These are phyloP conservation scores for Hevea brasiliensis DNA, from an alignment of 345 rosid genomes.

Conservation along the genomic window DNA sequence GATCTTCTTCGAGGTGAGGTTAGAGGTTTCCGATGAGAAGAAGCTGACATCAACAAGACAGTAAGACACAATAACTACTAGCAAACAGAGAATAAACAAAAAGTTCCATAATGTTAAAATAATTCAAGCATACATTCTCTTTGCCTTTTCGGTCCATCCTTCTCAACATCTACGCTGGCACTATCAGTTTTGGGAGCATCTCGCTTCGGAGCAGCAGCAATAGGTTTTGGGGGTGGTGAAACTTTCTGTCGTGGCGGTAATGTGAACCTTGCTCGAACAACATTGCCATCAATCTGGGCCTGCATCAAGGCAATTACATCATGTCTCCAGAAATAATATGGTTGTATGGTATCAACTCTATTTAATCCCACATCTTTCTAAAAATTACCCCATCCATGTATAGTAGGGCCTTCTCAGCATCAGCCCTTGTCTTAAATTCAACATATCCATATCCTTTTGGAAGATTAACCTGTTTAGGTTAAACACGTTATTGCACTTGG, in stretches of 20 bases:
- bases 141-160: slow-evolving; percentile 64
- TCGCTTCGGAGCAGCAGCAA: slow-evolving; percentile 57
- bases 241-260: slow-evolving; percentile 68
- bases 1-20: slow-evolving; percentile 84
- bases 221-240: slow-evolving; percentile 64
- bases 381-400: slow-evolving; percentile 92
- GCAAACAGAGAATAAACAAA: background rate
- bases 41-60: slow-evolving; percentile 43
- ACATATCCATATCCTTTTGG: slow-evolving; percentile 87
- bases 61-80: background rate
- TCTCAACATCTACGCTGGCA: slow-evolving; percentile 56
- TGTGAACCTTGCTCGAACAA: slow-evolving; percentile 68
- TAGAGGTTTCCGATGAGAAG: slow-evolving; percentile 60
- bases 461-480: slow-evolving; percentile 47
- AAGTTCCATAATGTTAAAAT: background rate
- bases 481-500: slow-evolving; percentile 25
- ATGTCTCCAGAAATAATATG: slow-evolving; percentile 6
- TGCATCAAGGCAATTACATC: slow-evolving; percentile 36
- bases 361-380: slow-evolving; percentile 4
- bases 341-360: background rate
- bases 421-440: slow-evolving; percentile 84
- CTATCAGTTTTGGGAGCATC: slow-evolving; percentile 61
- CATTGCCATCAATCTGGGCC: slow-evolving; percentile 98
- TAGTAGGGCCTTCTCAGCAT: slow-evolving; percentile 87
- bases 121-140: slow-evolving; percentile 47